These are phyloP conservation scores for Trichophyton benhamiae DNA, from an alignment of 2,329 filamentous ascomycete species.

Conservation along the genomic window DNA sequence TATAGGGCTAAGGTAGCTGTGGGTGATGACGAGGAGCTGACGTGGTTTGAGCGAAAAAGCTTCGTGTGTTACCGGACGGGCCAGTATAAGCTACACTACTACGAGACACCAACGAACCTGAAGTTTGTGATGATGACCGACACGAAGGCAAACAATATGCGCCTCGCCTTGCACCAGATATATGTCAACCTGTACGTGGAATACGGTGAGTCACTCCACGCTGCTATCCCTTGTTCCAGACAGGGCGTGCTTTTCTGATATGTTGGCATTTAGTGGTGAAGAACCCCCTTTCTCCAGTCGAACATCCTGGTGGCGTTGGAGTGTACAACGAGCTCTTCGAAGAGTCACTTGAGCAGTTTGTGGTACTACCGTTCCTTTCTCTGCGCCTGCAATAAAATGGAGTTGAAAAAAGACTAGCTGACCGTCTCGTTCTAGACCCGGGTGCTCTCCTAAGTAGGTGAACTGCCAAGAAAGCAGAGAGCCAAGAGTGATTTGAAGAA, in stretches of 20 bases:
- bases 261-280: slow-evolving; percentile 42
- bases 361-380: slow-evolving; percentile 24
- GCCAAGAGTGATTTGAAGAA: not conserved
- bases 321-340: slow-evolving; percentile 56
- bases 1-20: not conserved
- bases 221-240: not conserved
- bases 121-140: slow-evolving; percentile 97
- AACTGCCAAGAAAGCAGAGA: not conserved
- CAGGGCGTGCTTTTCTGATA: not conserved
- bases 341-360: slow-evolving; percentile 42
- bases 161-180: slow-evolving; percentile 91
- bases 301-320: slow-evolving; percentile 49
- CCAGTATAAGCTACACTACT: slow-evolving; percentile 97
- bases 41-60: slow-evolving; percentile 31
- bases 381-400: not conserved
- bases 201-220: slow-evolving; percentile 48
- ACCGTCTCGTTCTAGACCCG: slow-evolving; percentile 7
- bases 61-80: slow-evolving; percentile 89
- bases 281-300: slow-evolving; percentile 49
- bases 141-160: slow-evolving; percentile 75
- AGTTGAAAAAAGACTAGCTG: not conserved
- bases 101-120: slow-evolving; percentile 90
- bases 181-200: slow-evolving; percentile 98
- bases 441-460: slow-evolving; percentile 8
- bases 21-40: not conserved